Base-by-base conservation (phyloP, 768 basidiomycete species). In the Cyathus striatus region DNA sequence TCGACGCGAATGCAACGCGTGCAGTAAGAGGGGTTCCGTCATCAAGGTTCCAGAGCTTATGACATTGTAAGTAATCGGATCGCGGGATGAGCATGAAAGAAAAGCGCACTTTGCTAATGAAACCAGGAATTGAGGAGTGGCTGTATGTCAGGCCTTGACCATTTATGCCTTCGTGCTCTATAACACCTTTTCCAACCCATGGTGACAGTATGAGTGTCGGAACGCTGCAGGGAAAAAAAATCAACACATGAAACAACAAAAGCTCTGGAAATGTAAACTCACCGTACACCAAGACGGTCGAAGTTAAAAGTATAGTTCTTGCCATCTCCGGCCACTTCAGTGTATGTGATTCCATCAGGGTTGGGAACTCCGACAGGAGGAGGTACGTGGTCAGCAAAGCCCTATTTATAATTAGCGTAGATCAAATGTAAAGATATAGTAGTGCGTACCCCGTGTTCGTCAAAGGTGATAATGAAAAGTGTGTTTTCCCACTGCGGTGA, bases 381-480 rank as follows among this genome's bases (percentile, higher is more conserved):
- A 5, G 60, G 48, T 35, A 64, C 62, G 51, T 62, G 62, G 44
- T 64, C 62, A 35, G 49, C 51, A 51, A 61, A 64, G 3, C 62
- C 62, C 44, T 45, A 27, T 22, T 12, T 25, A 41, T 30, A 30
- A 30, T 30, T n/a, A 30, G 27, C 27, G 27, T 9, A 30, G 27
- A 9, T 7, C 27, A n/a, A 7, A 7, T 9, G 7, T 30, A n/a
- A n/a, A 30, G 7, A 30, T 30, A n/a, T 9, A n/a, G 27, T 30
- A n/a, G n/a, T 30, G n/a, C 44, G n/a, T 45, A 45, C 44, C 26
- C 62, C 62, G 38, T 49, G 49, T 42, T 63, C 62, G 38, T 63
- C 62, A 48, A 55, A 62, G 35, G 58, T 60, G 48, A 64, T n/a
- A 42, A 64, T 21, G 42, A 62, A 49, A 30, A 64, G 47, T 2